phyloP scores from a whole-genome alignment of 2,329 filamentous ascomycete species.

The Cryoendolithus antarcticus region DNA sequence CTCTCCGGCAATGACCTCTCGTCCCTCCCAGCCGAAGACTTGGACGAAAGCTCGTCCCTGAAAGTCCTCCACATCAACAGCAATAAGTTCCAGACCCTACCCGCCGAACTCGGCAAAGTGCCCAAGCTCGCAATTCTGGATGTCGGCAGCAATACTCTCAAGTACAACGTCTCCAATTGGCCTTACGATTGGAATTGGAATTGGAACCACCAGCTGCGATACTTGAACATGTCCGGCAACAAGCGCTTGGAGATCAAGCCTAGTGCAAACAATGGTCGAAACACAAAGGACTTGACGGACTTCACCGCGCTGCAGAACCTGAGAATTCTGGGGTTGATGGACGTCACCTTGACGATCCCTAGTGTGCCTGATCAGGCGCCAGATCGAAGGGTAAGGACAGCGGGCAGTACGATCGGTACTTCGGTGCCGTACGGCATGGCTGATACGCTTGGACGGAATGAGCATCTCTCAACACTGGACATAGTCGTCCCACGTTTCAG shows the following conservation, averaged over 20 bases:
- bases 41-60: constrained; percentile 78
- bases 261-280: constrained; percentile 37
- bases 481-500: constrained; percentile 89
- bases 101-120: constrained; percentile 87
- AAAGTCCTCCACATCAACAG: constrained; percentile 91
- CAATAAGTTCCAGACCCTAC: constrained; percentile 94
- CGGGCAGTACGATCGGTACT: constrained; percentile 80
- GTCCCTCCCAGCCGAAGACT: constrained; percentile 79
- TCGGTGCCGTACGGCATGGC: constrained; percentile 89
- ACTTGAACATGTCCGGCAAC: constrained; percentile 92
- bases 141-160: constrained; percentile 86
- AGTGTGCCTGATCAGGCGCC: constrained; percentile 92
- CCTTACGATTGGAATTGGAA: constrained; percentile 99
- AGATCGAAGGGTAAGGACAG: constrained; percentile 89
- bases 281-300: constrained; percentile 69
- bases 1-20: constrained; percentile 91
- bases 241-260: constrained; percentile 84
- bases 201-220: constrained; percentile 87
- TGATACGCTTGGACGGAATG: constrained; percentile 81
- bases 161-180: constrained; percentile 98
- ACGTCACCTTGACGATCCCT: constrained; percentile 87
- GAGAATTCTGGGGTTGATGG: constrained; percentile 86
- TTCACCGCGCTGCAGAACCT: constrained; percentile 77
- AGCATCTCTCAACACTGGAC: constrained; percentile 91
- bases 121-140: constrained; percentile 85